Evolutionary conservation across 1,284 basidiomycete genomes (phyloP), one percentile per base, ranked within the genome.

Genomic region (Paramarasmius palmivorus): DNA sequence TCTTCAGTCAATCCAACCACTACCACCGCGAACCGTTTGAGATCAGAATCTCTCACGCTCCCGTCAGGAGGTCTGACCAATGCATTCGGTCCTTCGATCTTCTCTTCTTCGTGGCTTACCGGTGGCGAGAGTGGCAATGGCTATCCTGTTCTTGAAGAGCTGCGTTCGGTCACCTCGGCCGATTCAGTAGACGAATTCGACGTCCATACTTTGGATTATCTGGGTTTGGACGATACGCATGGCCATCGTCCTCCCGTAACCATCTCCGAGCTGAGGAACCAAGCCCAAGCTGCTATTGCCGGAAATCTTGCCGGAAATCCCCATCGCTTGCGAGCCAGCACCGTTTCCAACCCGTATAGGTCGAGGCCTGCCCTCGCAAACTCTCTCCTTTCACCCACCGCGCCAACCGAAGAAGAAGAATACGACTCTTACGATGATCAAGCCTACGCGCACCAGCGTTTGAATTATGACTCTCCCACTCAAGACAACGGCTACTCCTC

Each of bases 181-280:
- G 89, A 91, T 63, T 88, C 88, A n/a, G 81, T 76, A 19, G 93
- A 95, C 57, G 91, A 95, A 54, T 92, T 93, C 68, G 91, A 94
- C 65, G 91, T 95, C 48, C 90, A 93, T 65, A 97, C 95, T 23
- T 81, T 98, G 58, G 94, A 95, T 70, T 97, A 97, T 68, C 88
- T 98, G 50, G 95, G 95, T 42, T 79, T 98, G 61, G 95, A 95
- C 62, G 91, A 93, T 57, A 75, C 73, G 53, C 78, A 79, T 60
- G 29, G 29, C 6, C 29, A 32, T 32, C 79, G 82, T 52, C 81
- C 80, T 56, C 83, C 86, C 3, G 92, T 90, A 9, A 93, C 90
- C 48, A 84, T 93, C 57, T 84, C 90, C 15, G 93, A 93, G 70
- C 76, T 93, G 56, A 86, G 90, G 59, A 90, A 82, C 60, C 93